Conservation (phyloP, 2,329 filamentous ascomycete species). For the Fusarium austroafricanum region DNA sequence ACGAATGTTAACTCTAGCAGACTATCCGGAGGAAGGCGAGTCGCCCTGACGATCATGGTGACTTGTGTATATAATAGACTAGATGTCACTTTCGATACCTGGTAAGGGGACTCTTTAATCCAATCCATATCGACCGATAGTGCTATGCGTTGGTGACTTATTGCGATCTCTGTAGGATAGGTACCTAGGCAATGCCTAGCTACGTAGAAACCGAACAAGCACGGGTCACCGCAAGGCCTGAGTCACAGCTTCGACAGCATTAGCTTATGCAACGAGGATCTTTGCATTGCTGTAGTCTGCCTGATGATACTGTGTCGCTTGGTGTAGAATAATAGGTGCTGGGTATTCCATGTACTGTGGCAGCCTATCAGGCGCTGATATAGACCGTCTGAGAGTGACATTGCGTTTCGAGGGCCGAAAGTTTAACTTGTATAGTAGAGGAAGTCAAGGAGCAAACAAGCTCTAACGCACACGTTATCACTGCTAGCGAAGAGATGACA, state of each 20-base stretch:
- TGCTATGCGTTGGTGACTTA: conserved; percentile 8
- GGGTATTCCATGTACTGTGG: conserved; percentile 5
- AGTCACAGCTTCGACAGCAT: background rate
- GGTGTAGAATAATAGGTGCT: conserved; percentile 2
- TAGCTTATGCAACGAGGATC: conserved; percentile 10
- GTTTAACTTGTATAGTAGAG: conserved; percentile 1
- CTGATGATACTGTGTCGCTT: conserved; percentile 11
- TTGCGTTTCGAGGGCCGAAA: conserved; percentile 6
- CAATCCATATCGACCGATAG: background rate
- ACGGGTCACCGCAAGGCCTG: conserved; percentile 9
- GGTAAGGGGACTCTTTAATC: background rate
- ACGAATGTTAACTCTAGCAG: background rate
- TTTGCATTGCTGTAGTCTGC: conserved; percentile 1
- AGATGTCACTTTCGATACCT: background rate
- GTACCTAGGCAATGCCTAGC: conserved; percentile 1
- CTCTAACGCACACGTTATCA: background rate
- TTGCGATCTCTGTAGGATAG: conserved; percentile 32
- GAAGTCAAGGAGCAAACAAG: background rate
- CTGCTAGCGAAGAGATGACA: background rate
- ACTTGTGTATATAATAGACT: background rate
- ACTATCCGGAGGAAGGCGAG: background rate
- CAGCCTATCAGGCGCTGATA: conserved; percentile 17
- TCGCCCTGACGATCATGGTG: conserved; percentile 28
- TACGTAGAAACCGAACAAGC: conserved; percentile 15
- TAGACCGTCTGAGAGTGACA: conserved; percentile 16